Evolutionary conservation across 1,284 basidiomycete species (phyloP), one percentile per base, ranked within the genome.

Genomic region (Ganoderma lingzhi): DNA sequence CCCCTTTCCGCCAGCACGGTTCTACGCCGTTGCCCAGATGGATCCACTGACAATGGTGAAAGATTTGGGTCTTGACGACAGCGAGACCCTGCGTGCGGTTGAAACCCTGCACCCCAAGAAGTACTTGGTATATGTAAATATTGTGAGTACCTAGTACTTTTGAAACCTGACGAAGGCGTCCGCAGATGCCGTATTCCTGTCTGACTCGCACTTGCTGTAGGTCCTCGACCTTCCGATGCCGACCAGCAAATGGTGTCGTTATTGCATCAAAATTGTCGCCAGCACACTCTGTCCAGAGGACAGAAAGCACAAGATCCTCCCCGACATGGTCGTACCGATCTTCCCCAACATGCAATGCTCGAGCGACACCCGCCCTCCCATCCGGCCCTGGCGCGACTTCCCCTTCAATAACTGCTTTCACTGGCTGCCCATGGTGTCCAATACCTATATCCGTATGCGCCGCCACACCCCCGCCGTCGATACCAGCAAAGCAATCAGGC

Each of bases 401-500:
- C 61, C 68, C n/a, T 69, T 69, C 23, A 39, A 37, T 1, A 53
- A 65, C 55, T 63, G 68, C 53, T 69, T 44, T 41, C 68, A 69
- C 61, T 69, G 60, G 68, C 42, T 66, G 28, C 14, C 42, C n/a
- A 59, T 37, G 37, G 37, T 5, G 37, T 37, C 45, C 30, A 48
- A 42, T 14, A 51, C 23, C n/a, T 41, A 17, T 2, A 41, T 69
- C 23, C 61, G 64, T 6, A 44, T 69, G 10, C 61, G 55, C 3
- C 15, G 17, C 2, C 42, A 23, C 8, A 5, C 30, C 1, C n/a
- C 30, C 6, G 59, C 28, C 6, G 48, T n/a, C n/a, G 39, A 41
- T n/a, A 51, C 64, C 5, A 28, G 14, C 5, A 15, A 30, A 10
- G 53, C 53, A 9, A 10, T 55, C 53, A 12, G 14, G 28, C 53